A percentile compares a stretch with the other conserved stretches of the same genome.
These are phyloP conservation scores for Hypholoma sublateritium DNA, from an alignment of 768 basidiomycete genomes.

Conservation along the genomic window DNA sequence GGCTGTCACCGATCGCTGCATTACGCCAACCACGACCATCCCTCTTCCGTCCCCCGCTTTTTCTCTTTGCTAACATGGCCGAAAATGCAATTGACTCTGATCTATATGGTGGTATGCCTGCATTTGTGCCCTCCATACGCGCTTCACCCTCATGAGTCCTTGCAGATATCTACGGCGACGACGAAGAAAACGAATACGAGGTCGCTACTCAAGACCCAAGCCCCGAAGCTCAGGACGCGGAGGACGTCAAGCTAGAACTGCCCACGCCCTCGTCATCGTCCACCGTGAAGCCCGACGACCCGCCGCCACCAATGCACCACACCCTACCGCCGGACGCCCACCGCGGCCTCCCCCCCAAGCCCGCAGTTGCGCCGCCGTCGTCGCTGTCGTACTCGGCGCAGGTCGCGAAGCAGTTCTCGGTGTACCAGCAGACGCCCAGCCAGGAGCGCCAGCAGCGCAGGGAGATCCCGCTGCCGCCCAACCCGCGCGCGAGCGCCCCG, in stretches of 20 bases:
- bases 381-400: conserved; percentile 60
- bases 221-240: conserved; percentile 18
- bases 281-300: conserved; percentile 13
- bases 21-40: background rate
- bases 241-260: conserved; percentile 29
- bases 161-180: conserved; percentile 55
- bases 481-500: conserved; percentile 21
- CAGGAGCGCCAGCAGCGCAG: conserved; percentile 56
- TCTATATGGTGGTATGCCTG: conserved; percentile 33
- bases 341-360: conserved; percentile 27
- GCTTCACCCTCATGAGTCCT: no score
- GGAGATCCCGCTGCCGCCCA: conserved; percentile 23
- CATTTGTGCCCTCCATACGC: background rate
- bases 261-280: conserved; percentile 16
- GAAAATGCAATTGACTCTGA: conserved; percentile 28
- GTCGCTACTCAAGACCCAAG: background rate
- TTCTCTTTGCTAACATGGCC: background rate
- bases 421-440: conserved; percentile 64
- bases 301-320: conserved; percentile 11
- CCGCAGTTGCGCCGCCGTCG: conserved; percentile 22
- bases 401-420: conserved; percentile 64
- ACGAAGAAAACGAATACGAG: conserved; percentile 40
- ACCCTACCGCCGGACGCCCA: conserved; percentile 17
- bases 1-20: background rate
- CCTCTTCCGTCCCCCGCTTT: background rate